Conservation (phyloP, 2,329 filamentous ascomycete genomes). For the Colletotrichum agaves region DNA sequence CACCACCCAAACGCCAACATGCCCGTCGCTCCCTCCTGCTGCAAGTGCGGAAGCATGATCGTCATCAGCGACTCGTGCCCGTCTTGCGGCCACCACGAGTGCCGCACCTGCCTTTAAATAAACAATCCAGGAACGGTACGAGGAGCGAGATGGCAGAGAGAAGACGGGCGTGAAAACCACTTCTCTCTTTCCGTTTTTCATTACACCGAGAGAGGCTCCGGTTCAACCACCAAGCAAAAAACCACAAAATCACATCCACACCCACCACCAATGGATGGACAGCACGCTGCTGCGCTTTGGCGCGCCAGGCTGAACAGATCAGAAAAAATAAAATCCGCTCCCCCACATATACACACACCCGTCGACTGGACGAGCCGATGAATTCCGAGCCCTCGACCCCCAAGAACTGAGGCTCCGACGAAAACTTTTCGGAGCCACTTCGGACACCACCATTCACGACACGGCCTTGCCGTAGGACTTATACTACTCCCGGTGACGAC, state of each 20-base stretch:
- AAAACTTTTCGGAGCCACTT: slow-evolving; percentile 19
- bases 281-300: not conserved
- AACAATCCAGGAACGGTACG: not conserved
- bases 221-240: slow-evolving; percentile 2
- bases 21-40: slow-evolving; percentile 64
- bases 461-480: not conserved
- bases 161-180: not conserved
- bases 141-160: not conserved
- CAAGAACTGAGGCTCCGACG: slow-evolving; percentile 21
- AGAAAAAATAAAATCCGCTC: not conserved
- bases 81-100: slow-evolving; percentile 62
- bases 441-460: not conserved
- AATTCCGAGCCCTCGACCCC: slow-evolving; percentile 7
- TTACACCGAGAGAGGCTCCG: slow-evolving; percentile 35
- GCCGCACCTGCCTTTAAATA: slow-evolving; percentile 55
- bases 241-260: slow-evolving; percentile 14
- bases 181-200: not conserved
- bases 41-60: slow-evolving; percentile 65
- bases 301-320: slow-evolving; percentile 10
- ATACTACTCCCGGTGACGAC: slow-evolving; percentile 4
- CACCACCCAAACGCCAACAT: slow-evolving; percentile 44
- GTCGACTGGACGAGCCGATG: slow-evolving; percentile 20
- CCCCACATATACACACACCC: not conserved
- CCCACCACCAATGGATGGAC: slow-evolving; percentile 2
- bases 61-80: slow-evolving; percentile 66